phyloP scores from a whole-genome alignment of 345 rosid species.

The Raphanus raphanistrum region DNA sequence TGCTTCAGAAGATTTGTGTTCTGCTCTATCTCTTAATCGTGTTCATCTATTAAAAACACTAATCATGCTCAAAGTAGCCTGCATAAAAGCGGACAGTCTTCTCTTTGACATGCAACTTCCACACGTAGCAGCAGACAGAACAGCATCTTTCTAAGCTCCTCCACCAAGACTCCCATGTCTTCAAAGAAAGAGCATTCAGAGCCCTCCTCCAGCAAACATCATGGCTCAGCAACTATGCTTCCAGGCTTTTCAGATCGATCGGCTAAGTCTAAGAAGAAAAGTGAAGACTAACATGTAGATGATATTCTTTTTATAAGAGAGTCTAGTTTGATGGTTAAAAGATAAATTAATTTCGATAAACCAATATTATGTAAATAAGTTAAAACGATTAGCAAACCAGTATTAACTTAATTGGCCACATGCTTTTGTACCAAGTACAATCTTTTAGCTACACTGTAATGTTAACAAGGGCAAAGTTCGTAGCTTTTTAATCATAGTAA shows the following conservation, averaged over 20 bases:
- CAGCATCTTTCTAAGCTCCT: constrained; percentile 34
- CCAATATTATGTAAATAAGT: no score
- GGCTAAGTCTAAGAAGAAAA: constrained; percentile 40
- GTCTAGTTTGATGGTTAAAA: not conserved
- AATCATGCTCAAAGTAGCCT: constrained; percentile 39
- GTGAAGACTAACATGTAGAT: constrained; percentile 30
- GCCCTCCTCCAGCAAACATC: constrained; percentile 26
- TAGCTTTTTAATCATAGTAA: not conserved
- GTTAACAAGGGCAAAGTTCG: not conserved
- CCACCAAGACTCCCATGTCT: constrained; percentile 43
- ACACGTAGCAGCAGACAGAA: constrained; percentile 38
- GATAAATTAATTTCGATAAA: not conserved
- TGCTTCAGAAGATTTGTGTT: not conserved
- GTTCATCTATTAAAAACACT: constrained; percentile 39
- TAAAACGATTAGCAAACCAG: not conserved
- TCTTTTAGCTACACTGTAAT: constrained; percentile 10
- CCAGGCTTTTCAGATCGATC: constrained; percentile 42
- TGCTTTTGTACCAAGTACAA: constrained; percentile 6
- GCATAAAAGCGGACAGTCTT: constrained; percentile 34
- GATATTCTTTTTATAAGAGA: not conserved
- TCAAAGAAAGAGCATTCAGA: constrained; percentile 39
- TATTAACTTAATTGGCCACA: constrained; percentile 5
- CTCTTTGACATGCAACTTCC: constrained; percentile 37
- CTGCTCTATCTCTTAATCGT: not conserved
- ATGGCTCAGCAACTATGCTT: not conserved